Evolutionary conservation across 2,329 filamentous ascomycete species (phyloP), one percentile per base, ranked within the genome.

Genomic region (Zasmidium cellare): DNA sequence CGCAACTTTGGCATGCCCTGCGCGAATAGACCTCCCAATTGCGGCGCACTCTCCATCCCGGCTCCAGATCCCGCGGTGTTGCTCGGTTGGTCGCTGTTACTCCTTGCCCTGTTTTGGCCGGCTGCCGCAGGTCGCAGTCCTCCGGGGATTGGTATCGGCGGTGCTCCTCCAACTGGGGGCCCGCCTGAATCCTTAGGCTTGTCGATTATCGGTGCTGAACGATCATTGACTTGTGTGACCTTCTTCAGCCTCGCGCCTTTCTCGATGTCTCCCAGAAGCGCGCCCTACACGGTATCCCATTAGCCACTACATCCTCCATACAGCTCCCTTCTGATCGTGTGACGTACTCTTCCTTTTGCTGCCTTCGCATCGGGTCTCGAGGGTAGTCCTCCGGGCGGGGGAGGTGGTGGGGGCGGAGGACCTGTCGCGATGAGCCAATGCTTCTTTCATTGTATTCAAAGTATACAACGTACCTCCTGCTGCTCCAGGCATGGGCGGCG

Each of bases 1-100:
- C 90, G 90, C 69, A 99, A 74, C 77, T 97, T 97, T 2, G 94
- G 94, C 85, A 97, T 97, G 38, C 93, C 94, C 35, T 91, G 92
- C 1, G 90, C 91, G 71, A 99, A 96, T 23, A 99, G 75, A 1
- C 94, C 94, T 25, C 81, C 93, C 11, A 97, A 75, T 72, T 97
- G 93, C 11, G 92, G 91, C 49, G 90, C 85, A 19, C 85, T 75
- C 20, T 87, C 84, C 65, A 82, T 75, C 1, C 76, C 76, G n/a
- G n/a, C n/a, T 61, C 77, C 77, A 49, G 81, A 80, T 53, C 69
- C 67, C 62, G 77, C 76, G 47, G 81, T 71, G 64, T 63, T 61
- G 9, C 63, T 65, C 19, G 81, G 82, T 53, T 84, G 83, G 67
- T 96, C 91, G 73, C 92, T 96, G 73, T 94, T 92, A 75, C 91